phyloP scores from a whole-genome alignment of 345 rosid genomes.

The Iberis pinnata region DNA sequence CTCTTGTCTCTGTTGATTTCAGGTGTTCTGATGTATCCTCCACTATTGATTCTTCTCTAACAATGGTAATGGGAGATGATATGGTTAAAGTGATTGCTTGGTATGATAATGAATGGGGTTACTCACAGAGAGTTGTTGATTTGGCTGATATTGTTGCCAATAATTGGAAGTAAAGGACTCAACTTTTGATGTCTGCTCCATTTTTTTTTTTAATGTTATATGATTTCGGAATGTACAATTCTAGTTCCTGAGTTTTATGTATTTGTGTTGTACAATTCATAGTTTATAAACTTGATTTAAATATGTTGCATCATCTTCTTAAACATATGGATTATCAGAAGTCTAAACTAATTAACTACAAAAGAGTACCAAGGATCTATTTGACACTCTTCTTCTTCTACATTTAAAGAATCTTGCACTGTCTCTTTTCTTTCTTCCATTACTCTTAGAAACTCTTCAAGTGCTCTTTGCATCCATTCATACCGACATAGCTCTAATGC shows the following conservation, averaged over 20 bases:
- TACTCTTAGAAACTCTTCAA: constrained; percentile 40
- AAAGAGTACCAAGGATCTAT: background rate
- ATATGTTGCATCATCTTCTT: constrained; percentile 11
- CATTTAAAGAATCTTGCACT: background rate
- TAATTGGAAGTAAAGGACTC: constrained; percentile 62
- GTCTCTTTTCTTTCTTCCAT: constrained; percentile 16
- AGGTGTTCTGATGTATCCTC: constrained; percentile 94
- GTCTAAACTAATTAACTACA: background rate
- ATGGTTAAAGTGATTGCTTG: constrained; percentile 99
- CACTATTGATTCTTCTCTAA: constrained; percentile 77
- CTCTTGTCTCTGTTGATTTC: constrained; percentile 93
- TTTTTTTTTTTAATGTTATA: constrained; percentile 18
- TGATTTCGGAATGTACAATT: constrained; percentile 28
- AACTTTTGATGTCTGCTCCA: constrained; percentile 16
- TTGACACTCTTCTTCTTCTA: background rate
- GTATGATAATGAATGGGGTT: constrained; percentile 99
- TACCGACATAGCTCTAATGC: constrained; percentile 65
- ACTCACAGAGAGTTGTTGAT: constrained; percentile 98
- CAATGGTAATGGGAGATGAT: constrained; percentile 99
- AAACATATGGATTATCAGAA: too few species aligned
- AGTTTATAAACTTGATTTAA: constrained; percentile 27
- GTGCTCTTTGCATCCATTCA: constrained; percentile 78
- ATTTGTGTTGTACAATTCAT: constrained; percentile 15
- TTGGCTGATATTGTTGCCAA: constrained; percentile 92
- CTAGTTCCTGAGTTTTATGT: constrained; percentile 29